Base-by-base conservation (phyloP, 768 basidiomycete species). In the Boletus vermiculosoides region DNA sequence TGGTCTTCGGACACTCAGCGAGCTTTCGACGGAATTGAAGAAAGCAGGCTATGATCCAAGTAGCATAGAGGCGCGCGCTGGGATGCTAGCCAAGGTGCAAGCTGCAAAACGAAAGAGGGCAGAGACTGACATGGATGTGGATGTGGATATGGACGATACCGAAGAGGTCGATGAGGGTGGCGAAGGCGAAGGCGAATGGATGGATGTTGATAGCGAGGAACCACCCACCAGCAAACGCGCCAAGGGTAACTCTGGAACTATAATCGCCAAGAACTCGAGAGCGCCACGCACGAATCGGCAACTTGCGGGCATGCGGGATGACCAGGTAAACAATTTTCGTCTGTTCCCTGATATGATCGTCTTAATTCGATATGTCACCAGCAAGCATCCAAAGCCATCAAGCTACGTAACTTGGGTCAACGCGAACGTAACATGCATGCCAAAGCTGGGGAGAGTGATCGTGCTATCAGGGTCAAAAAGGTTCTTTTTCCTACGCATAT, bases 381-480 rank as follows among this genome's bases (percentile, higher is more conserved):
- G 86, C 92, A 97, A 87, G 84, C 80, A 33, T 78, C 84, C 58
- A 88, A 87, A 68, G 92, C 96, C 18, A 76, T 83, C 71, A 84
- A 88, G 67, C 78, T 98, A 56, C 88, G 92, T 62, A 91, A 92
- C 66, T 82, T 96, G 53, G 88, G 87, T 7, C 94, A 96, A 71
- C 81, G 96, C 63, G 83, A 82, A 52, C 88, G 93, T 57, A 96
- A 96, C 71, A 84, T 85, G 79, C 80, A 86, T 44, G 96, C 93
- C 25, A 92, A 88, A 70, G 95, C 94, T 39, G 92, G 91, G 56
- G 96, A 99, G 80, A 79, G 83, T 56, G 93, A 95, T 76, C 85
- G 91, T 62, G 81, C 81, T 12, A 93, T 93, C 75, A 81, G 77
- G 67, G 80, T 80, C 60, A 92, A 92, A 81, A 92, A 89, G 90